Conservation (phyloP, 345 rosid species). For the Salix udensis region DNA sequence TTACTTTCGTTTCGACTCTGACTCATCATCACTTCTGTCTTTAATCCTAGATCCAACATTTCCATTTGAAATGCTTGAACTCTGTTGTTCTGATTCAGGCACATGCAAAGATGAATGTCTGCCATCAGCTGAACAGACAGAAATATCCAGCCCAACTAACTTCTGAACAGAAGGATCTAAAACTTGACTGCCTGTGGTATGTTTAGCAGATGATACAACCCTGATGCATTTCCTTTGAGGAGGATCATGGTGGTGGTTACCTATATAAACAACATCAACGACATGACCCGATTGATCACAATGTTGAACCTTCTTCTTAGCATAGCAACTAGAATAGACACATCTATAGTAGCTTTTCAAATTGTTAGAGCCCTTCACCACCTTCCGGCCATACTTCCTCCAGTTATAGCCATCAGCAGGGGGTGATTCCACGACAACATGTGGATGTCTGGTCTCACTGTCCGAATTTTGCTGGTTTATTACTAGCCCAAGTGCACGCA, state of each 20-base stretch:
- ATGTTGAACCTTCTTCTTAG: slow-evolving; percentile 28
- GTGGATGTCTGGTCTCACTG: not conserved
- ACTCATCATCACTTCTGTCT: slow-evolving; percentile 1
- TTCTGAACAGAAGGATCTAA: slow-evolving; percentile 2
- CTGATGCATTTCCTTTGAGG: slow-evolving; percentile 10
- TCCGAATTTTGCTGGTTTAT: not conserved
- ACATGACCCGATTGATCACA: slow-evolving; percentile 13
- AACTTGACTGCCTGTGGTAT: not conserved
- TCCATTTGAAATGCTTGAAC: slow-evolving; percentile 18
- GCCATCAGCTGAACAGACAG: not conserved
- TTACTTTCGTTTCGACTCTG: slow-evolving; percentile 7
- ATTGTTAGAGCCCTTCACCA: slow-evolving; percentile 17
- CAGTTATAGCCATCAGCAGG: slow-evolving; percentile 20
- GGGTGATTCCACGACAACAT: not conserved
- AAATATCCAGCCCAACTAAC: not conserved
- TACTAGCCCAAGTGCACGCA: not conserved
- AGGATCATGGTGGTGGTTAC: slow-evolving; percentile 21
- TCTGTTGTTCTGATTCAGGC: slow-evolving; percentile 17
- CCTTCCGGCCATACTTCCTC: slow-evolving; percentile 34
- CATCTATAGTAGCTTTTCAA: slow-evolving; percentile 29
- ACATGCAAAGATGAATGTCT: slow-evolving; percentile 2
- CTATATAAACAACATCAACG: slow-evolving; percentile 11
- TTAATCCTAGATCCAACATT: slow-evolving; percentile 3
- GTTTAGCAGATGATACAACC: slow-evolving; percentile 1
- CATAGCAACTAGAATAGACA: slow-evolving; percentile 15